Percentiles rank a stretch among this genome's conserved stretches.
These are phyloP conservation scores for Gossypium thurberi DNA, from an alignment of 345 rosid genomes.

Conservation along the genomic window DNA sequence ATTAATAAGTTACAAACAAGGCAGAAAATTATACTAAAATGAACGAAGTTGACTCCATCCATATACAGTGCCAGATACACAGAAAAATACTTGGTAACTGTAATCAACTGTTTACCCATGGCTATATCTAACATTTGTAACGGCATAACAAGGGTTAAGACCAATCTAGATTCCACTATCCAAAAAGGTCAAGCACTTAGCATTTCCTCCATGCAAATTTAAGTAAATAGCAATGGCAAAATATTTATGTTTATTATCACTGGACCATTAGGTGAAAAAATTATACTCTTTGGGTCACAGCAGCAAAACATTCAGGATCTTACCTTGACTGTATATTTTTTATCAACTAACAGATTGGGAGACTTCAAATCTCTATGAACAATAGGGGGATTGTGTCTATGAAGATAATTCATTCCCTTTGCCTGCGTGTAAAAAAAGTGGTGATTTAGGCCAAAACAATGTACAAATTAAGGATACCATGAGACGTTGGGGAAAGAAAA, in stretches of 20 bases:
- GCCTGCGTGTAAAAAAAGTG: constrained; percentile 49
- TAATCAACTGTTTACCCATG: neutral
- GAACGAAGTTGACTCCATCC: neutral
- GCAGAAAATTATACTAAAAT: neutral
- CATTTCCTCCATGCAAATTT: neutral
- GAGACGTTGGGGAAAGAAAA: neutral
- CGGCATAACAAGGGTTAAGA: neutral
- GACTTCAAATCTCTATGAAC: constrained; percentile 98
- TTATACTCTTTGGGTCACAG: neutral
- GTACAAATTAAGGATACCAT: neutral
- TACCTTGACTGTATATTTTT: constrained; percentile 93
- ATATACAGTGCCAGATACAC: neutral
- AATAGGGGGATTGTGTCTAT: constrained; percentile 84
- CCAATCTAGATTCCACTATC: neutral
- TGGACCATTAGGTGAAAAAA: neutral
- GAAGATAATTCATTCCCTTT: constrained; percentile 99
- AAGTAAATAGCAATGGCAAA: neutral
- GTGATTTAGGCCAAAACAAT: constrained; percentile 13
- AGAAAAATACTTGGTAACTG: neutral
- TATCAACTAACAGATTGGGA: constrained; percentile 96
- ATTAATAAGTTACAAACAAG: neutral
- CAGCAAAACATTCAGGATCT: constrained; percentile 7
- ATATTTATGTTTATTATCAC: neutral
- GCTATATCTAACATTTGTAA: neutral
- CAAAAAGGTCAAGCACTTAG: neutral